These are phyloP conservation scores for Malania oleifera DNA, from an alignment of 164 flowering plant species.

Conservation along the genomic window DNA sequence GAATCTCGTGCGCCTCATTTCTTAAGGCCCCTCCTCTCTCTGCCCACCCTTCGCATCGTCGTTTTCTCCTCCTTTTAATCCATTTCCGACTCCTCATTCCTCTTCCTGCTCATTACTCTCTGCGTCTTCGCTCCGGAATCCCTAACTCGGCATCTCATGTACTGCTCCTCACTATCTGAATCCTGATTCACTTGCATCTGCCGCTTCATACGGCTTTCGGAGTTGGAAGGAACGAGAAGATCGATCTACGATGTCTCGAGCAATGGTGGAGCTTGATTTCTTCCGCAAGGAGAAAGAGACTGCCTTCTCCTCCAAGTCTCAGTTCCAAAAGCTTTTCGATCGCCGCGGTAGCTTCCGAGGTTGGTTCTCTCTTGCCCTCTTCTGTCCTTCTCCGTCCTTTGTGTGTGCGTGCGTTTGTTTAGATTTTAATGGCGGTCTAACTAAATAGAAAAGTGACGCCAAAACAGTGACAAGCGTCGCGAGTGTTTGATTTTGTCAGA, in stretches of 20 bases:
- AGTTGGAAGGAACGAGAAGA: neutral
- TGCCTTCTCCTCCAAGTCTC: conserved; percentile 24
- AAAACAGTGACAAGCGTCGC: too few species aligned
- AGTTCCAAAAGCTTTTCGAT: conserved; percentile 24
- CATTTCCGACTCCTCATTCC: too few species aligned
- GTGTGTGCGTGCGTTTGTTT: neutral
- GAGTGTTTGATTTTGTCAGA: too few species aligned
- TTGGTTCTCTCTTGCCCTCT: neutral
- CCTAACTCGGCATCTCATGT: too few species aligned
- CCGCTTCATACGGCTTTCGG: too few species aligned
- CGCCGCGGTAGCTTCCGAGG: conserved; percentile 48
- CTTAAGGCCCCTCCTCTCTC: neutral
- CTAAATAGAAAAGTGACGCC: too few species aligned
- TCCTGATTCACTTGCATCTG: too few species aligned
- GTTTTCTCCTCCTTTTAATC: too few species aligned
- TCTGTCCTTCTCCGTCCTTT: neutral
- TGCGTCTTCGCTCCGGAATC: too few species aligned
- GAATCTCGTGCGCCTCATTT: neutral
- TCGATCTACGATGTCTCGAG: conserved; percentile 27
- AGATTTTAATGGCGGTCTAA: too few species aligned
- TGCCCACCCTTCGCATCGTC: neutral
- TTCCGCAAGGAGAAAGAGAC: conserved; percentile 36
- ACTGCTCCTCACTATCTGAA: too few species aligned
- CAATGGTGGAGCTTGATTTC: conserved; percentile 54
- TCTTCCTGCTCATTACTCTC: too few species aligned